These are phyloP conservation scores for Epichloe amarillans DNA, from an alignment of 2,329 filamentous ascomycete genomes.

Conservation along the genomic window DNA sequence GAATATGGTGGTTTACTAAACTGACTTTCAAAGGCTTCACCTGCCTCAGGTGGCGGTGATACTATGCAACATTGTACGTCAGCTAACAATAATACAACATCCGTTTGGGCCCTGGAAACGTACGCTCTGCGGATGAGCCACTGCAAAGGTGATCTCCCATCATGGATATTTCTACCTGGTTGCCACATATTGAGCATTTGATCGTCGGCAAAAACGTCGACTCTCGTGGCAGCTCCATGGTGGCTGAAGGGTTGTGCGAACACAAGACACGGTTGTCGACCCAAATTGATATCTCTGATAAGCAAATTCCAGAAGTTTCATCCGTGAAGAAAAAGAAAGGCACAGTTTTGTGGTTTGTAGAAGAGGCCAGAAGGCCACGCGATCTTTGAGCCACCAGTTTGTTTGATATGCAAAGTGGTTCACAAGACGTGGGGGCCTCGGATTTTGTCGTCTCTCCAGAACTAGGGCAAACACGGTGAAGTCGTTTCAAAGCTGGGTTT, in stretches of 20 bases:
- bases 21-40: constrained; percentile 14
- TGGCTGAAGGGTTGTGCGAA: neutral
- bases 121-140: constrained; percentile 35
- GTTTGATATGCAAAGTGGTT: neutral
- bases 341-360: neutral
- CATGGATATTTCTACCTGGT: constrained; percentile 67
- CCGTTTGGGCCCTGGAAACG: constrained; percentile 2
- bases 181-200: constrained; percentile 73
- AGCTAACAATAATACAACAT: neutral
- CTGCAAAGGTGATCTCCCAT: constrained; percentile 77
- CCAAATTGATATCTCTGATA: neutral
- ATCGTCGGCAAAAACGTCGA: constrained; percentile 67
- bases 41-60: constrained; percentile 24
- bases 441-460: neutral
- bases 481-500: neutral
- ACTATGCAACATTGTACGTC: constrained; percentile 13
- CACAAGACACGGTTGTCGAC: neutral
- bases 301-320: neutral
- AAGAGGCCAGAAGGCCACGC: too few species aligned
- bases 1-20: constrained; percentile 15
- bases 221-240: constrained; percentile 41
- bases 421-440: neutral
- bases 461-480: neutral
- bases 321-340: neutral
- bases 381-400: neutral